phyloP scores from a whole-genome alignment of 331 rosid species.

The Acacia concinna region DNA sequence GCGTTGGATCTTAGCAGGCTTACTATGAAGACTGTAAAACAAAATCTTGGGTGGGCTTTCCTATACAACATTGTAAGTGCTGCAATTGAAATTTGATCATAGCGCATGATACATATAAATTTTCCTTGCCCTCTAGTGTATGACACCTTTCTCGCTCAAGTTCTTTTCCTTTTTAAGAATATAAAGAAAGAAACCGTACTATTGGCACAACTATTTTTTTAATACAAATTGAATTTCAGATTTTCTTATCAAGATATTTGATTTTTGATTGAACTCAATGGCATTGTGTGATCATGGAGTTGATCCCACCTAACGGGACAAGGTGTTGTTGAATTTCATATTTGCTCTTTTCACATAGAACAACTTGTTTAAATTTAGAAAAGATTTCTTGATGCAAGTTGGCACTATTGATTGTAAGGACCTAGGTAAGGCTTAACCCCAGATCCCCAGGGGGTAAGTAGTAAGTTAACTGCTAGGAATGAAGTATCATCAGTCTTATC shows the following conservation, averaged over 20 bases:
- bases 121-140: constrained; percentile 23
- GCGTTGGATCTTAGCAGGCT: constrained; percentile 94
- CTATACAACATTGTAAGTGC: constrained; percentile 84
- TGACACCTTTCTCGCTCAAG: neutral
- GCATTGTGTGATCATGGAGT: too few relatives aligned
- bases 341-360: neutral
- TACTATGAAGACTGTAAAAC: constrained; percentile 91
- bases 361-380: constrained; percentile 16
- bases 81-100: constrained; percentile 19
- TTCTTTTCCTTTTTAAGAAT: neutral
- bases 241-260: too few relatives aligned
- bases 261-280: too few relatives aligned
- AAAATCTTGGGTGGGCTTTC: constrained; percentile 99
- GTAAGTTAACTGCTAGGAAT: neutral
- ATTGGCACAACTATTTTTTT: neutral
- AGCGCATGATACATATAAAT: neutral
- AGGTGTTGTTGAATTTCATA: too few relatives aligned
- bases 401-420: neutral
- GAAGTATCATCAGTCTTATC: neutral
- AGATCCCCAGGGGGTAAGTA: too few relatives aligned
- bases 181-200: neutral
- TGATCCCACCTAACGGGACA: too few relatives aligned
- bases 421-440: too few relatives aligned
- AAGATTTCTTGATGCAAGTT: neutral
- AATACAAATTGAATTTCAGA: neutral